phyloP scores from a whole-genome alignment of 2,329 filamentous ascomycete species.

The Teratosphaeria epicoccoides region DNA sequence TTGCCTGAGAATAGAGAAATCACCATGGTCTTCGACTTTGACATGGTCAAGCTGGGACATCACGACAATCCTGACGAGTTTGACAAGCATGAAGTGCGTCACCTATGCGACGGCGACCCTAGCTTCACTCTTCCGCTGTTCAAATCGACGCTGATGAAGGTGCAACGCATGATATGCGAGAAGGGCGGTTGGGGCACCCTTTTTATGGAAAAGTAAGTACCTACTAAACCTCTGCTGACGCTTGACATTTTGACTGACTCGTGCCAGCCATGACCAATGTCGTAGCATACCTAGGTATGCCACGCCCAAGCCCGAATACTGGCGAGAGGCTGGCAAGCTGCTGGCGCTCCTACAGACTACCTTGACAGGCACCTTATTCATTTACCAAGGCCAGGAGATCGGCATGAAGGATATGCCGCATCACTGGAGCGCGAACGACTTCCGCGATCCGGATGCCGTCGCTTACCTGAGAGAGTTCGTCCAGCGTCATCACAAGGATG shows the following conservation, averaged over 20 bases:
- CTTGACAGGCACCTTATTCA: conserved; percentile 52
- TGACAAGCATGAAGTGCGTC: conserved; percentile 15
- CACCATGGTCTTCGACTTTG: conserved; percentile 66
- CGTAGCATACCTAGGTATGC: background rate
- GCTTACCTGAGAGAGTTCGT: conserved; percentile 34
- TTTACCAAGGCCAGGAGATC: conserved; percentile 62
- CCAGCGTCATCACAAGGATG: conserved; percentile 16
- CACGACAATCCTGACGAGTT: conserved; percentile 16
- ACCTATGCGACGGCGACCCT: conserved; percentile 19
- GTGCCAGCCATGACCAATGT: background rate
- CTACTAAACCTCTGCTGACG: background rate
- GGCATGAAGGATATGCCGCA: conserved; percentile 55
- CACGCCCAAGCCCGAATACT: background rate
- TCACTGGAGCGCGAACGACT: conserved; percentile 49
- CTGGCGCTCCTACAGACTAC: conserved; percentile 47
- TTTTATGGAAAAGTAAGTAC: conserved; percentile 51
- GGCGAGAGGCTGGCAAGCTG: conserved; percentile 44
- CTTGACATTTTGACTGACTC: background rate
- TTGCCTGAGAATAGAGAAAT: conserved; percentile 45
- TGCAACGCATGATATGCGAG: conserved; percentile 38
- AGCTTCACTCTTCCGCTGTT: conserved; percentile 18
- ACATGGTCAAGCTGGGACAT: conserved; percentile 40
- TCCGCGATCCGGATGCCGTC: conserved; percentile 52
- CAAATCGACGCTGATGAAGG: conserved; percentile 14
- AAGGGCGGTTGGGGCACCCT: conserved; percentile 54